Evolutionary conservation across 495 filamentous ascomycete genomes (phyloP), one percentile per base, ranked within the genome.

Genomic region (Neurospora sublineolata): DNA sequence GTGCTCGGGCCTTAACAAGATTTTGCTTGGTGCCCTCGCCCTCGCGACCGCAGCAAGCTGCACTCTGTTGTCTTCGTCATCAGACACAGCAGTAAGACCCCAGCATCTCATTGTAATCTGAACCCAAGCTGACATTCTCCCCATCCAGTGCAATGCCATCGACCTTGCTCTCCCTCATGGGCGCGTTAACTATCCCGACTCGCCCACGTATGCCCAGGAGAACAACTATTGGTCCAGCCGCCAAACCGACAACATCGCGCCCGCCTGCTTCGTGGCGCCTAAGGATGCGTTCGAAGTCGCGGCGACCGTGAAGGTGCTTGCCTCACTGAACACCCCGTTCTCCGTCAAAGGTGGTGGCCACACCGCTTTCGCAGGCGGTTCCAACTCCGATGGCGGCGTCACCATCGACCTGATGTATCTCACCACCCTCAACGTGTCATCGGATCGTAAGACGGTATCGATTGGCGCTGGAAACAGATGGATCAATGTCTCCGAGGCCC

Each of bases 301-400:
- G 3, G 42, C 44, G 1, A 76, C 79, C 3, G 60, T 88, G 12
- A 68, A 76, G 9, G 69, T 80, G 4, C 72, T 84, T 10, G 77
- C 74, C 23, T 37, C 70, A 0, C 73, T 74, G 3, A 37, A 83
- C 37, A 81, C 84, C 37, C 70, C 79, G 7, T 89, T 89, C 72
- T 82, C 83, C 11, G 82, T 89, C 40, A 82, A 83, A 36, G 79
- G 80, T 67, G 87, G 87, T 16, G 87, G 88, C 0, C 87, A 89
- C 73, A 81, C 78, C 9, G 80, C 82, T n/a, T 83, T 82, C 69
- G 72, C 77, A 16, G 88, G 89, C 69, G 75, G 79, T 70, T 80
- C 82, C 16, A 86, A 82, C 73, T 83, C 84, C 71, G 30, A 38
- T 18, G 68, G 84, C n/a, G 88, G 89, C 18, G 83, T 91, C 4